These are phyloP conservation scores for Jacaranda mimosifolia DNA, from an alignment of 257 asterid genomes.

Conservation along the genomic window DNA sequence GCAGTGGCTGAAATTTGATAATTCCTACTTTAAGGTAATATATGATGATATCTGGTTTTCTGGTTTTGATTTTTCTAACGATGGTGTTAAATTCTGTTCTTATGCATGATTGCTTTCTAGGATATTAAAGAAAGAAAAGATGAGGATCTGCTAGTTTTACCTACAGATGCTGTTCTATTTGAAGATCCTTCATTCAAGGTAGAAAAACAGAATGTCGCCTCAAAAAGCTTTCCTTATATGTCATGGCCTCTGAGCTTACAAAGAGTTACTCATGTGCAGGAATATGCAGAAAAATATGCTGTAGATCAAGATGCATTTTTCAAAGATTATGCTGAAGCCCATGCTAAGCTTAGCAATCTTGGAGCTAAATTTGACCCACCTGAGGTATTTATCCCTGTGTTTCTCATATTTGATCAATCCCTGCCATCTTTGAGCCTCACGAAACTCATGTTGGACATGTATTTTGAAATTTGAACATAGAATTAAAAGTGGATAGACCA, in stretches of 20 bases:
- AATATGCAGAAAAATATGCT: constrained; percentile 93
- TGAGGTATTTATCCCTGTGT: constrained; percentile 61
- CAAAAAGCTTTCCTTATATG: constrained; percentile 7
- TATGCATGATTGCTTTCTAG: constrained; percentile 48
- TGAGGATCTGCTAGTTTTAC: constrained; percentile 90
- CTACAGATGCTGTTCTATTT: constrained; percentile 92
- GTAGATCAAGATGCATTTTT: constrained; percentile 88
- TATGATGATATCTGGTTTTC: neutral
- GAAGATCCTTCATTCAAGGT: constrained; percentile 99
- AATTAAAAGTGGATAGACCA: neutral
- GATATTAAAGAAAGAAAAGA: constrained; percentile 88
- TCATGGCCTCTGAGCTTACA: constrained; percentile 35
- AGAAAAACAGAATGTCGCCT: constrained; percentile 9
- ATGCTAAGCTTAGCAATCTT: constrained; percentile 94
- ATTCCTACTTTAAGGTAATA: constrained; percentile 89
- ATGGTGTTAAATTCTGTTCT: constrained; percentile 32
- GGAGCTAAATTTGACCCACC: constrained; percentile 98
- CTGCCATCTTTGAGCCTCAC: constrained; percentile 1
- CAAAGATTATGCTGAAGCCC: constrained; percentile 92
- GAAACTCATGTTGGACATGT: constrained; percentile 1
- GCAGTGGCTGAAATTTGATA: constrained; percentile 94
- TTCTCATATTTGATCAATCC: neutral
- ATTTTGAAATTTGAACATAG: neutral
- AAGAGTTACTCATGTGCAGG: constrained; percentile 48
- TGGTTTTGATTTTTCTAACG: constrained; percentile 24